phyloP scores from a whole-genome alignment of 495 filamentous ascomycete genomes.

The Neurospora sp. region DNA sequence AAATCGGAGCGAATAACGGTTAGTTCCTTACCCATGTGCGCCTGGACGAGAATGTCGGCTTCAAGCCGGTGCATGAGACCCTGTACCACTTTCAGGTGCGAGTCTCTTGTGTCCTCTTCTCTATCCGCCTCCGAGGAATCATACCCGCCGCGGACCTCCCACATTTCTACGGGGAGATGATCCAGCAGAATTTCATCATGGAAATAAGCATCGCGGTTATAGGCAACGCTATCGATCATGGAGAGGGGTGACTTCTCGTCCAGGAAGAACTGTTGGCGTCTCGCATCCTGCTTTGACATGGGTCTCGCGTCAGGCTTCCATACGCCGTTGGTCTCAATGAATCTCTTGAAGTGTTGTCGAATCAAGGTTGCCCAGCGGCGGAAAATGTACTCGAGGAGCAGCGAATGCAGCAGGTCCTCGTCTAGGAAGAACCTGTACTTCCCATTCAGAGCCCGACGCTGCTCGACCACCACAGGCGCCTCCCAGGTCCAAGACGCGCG shows the following conservation, averaged over 20 bases:
- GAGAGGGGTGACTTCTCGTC: neutral
- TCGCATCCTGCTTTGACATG: conserved; percentile 12
- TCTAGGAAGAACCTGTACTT: conserved; percentile 60
- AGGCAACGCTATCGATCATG: neutral
- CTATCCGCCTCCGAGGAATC: conserved; percentile 5
- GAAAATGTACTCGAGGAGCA: conserved; percentile 56
- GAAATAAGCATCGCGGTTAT: conserved; percentile 6
- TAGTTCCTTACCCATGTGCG: conserved; percentile 39
- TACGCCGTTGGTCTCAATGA: conserved; percentile 34
- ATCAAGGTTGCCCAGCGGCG: conserved; percentile 17
- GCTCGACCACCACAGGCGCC: conserved; percentile 14
- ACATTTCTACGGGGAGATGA: conserved; percentile 38
- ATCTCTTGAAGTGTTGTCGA: conserved; percentile 22
- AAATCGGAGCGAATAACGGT: conserved; percentile 54
- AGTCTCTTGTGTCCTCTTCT: conserved; percentile 10
- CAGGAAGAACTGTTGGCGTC: conserved; percentile 16
- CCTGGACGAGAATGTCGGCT: conserved; percentile 49
- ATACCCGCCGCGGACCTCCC: conserved; percentile 14
- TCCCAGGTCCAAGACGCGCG: conserved; percentile 52
- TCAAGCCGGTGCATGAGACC: conserved; percentile 47
- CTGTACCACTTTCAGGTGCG: conserved; percentile 37
- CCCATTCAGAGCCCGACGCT: conserved; percentile 54
- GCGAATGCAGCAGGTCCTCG: conserved; percentile 54
- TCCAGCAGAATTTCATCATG: conserved; percentile 29
- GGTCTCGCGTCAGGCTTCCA: conserved; percentile 23